Evolutionary conservation across 2,329 filamentous ascomycete species (phyloP).

Genomic region (Cercospora citrullina): DNA sequence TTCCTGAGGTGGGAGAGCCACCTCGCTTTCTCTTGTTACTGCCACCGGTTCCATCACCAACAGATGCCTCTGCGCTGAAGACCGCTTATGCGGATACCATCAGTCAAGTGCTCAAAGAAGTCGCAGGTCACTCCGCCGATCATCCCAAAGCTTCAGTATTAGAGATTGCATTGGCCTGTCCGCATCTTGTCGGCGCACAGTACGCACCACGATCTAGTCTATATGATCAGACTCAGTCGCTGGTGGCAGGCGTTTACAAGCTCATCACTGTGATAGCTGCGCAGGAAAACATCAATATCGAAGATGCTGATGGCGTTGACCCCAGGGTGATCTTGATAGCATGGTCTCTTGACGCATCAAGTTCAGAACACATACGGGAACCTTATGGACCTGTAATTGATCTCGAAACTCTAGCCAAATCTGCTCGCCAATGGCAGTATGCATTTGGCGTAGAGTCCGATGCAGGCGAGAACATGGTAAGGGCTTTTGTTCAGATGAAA

Average conservation of each 20-base stretch:
- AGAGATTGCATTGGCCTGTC: constrained; percentile 64
- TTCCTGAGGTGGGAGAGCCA: constrained; percentile 26
- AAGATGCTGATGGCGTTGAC: constrained; percentile 71
- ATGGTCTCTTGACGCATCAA: constrained; percentile 45
- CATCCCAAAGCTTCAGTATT: constrained; percentile 45
- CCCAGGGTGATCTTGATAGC: constrained; percentile 72
- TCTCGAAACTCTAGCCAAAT: constrained; percentile 50
- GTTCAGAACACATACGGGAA: constrained; percentile 18
- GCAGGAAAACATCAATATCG: constrained; percentile 61
- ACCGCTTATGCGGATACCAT: constrained; percentile 47
- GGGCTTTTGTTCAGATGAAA: constrained; percentile 44
- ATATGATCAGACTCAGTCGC: constrained; percentile 69
- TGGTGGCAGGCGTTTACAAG: constrained; percentile 76
- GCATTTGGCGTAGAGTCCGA: constrained; percentile 69
- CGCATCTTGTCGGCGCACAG: constrained; percentile 57
- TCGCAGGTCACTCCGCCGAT: constrained; percentile 38
- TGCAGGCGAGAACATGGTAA: constrained; percentile 60
- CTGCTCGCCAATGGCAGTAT: constrained; percentile 60
- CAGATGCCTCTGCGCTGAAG: constrained; percentile 45
- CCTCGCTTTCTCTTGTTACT: constrained; percentile 46
- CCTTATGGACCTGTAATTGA: constrained; percentile 53
- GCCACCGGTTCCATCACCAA: constrained; percentile 45
- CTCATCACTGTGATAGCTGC: constrained; percentile 73
- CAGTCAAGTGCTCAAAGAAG: constrained; percentile 45
- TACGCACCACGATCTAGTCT: constrained; percentile 55